Conservation (phyloP, 371 early-diverging fungal species). For the Saksenaea vasiformis region DNA sequence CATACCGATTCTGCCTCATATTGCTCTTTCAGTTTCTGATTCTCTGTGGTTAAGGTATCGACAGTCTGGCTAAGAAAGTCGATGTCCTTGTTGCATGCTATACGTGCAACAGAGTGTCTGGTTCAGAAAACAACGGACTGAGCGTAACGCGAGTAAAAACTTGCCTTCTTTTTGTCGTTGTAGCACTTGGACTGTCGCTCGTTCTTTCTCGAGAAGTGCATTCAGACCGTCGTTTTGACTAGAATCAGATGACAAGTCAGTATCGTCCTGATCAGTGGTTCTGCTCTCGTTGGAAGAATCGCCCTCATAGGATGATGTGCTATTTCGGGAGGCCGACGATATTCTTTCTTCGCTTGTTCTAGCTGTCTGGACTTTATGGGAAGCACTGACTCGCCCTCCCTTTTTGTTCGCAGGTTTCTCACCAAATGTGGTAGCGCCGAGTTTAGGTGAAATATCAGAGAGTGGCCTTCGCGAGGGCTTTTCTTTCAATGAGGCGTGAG, state of each 20-base stretch:
- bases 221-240: neutral
- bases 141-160: neutral
- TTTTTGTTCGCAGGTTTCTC: neutral
- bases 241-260: neutral
- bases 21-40: constrained; percentile 30
- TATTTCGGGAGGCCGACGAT: neutral
- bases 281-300: neutral
- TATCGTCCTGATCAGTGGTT: neutral
- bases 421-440: neutral
- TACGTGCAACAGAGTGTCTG: neutral
- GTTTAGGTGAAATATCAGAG: neutral
- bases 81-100: constrained; percentile 44
- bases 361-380: neutral
- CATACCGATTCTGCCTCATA: constrained; percentile 31
- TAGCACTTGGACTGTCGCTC: constrained; percentile 37
- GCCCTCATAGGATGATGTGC: neutral
- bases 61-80: constrained; percentile 33
- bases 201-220: constrained; percentile 34
- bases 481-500: constrained; percentile 2
- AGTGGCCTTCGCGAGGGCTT: neutral
- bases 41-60: constrained; percentile 29
- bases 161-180: constrained; percentile 51
- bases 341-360: neutral
- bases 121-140: neutral
- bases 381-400: neutral